Conservation (phyloP, 345 rosid species). For the Boechera retrofracta region DNA sequence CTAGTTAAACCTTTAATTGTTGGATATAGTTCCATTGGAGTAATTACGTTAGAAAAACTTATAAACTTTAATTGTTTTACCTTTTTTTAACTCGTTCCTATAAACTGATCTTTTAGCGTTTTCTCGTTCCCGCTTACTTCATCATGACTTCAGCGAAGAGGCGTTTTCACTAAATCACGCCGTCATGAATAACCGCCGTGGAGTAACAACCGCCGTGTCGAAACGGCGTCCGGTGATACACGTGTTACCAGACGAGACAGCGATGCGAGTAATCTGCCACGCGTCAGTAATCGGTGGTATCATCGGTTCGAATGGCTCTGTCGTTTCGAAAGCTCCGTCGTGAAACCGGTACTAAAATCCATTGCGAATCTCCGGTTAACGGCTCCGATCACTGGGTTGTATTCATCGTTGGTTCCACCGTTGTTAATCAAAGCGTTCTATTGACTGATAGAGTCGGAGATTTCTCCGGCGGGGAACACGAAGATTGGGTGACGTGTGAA, state of each 20-base stretch:
- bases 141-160: background rate
- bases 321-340: conserved; percentile 47
- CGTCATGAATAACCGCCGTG: conserved; percentile 43
- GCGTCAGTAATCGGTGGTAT: conserved; percentile 49
- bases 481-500: conserved; percentile 44
- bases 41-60: background rate
- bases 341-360: conserved; percentile 50
- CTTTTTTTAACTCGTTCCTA: background rate
- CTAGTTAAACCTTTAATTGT: background rate
- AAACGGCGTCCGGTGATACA: conserved; percentile 31
- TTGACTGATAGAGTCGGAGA: conserved; percentile 44
- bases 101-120: background rate
- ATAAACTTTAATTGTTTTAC: background rate
- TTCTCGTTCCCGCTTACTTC: conserved; percentile 40
- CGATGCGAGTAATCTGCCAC: conserved; percentile 54
- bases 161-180: background rate
- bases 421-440: conserved; percentile 41
- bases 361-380: conserved; percentile 45
- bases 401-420: conserved; percentile 49
- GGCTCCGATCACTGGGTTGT: conserved; percentile 55
- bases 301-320: conserved; percentile 50
- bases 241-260: conserved; percentile 39
- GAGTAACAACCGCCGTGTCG: background rate
- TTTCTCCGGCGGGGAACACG: conserved; percentile 13
- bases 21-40: background rate